phyloP scores from a whole-genome alignment of 352 stramenopile genomes.

The Elongisporangium senticosum region DNA sequence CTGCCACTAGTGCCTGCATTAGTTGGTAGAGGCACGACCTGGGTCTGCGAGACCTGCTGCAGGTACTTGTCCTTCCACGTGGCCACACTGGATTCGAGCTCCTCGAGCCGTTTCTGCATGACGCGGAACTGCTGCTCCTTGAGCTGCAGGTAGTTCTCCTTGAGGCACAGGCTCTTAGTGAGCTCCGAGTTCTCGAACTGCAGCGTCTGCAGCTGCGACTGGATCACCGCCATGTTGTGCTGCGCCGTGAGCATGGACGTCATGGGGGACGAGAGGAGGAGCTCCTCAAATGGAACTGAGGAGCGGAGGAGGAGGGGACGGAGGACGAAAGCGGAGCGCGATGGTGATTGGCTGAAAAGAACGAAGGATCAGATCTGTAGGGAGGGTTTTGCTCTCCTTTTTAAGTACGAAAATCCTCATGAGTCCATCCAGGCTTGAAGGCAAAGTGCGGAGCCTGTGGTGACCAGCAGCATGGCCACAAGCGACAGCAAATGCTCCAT shows the following conservation, averaged over 20 bases:
- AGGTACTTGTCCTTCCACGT: slow-evolving; percentile 67
- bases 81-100: slow-evolving; percentile 45
- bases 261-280: slow-evolving; percentile 8
- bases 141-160: slow-evolving; percentile 69
- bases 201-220: slow-evolving; percentile 51
- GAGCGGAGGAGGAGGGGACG: not conserved
- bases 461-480: not conserved
- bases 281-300: not conserved
- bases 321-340: not conserved
- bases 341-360: not conserved
- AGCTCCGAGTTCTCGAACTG: slow-evolving; percentile 56
- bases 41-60: slow-evolving; percentile 24
- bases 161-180: slow-evolving; percentile 57
- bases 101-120: slow-evolving; percentile 64
- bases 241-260: slow-evolving; percentile 28
- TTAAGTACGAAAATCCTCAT: not conserved
- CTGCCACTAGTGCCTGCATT: not conserved
- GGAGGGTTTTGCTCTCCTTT: not conserved
- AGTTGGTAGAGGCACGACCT: slow-evolving; percentile 3
- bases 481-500: not conserved
- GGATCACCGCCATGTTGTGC: slow-evolving; percentile 60
- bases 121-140: slow-evolving; percentile 74
- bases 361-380: not conserved
- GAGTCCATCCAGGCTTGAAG: not conserved
- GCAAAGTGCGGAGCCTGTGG: not conserved